Evolutionary conservation across 2,329 filamentous ascomycete species (phyloP).

Genomic region (Rhinocladiella mackenziei): DNA sequence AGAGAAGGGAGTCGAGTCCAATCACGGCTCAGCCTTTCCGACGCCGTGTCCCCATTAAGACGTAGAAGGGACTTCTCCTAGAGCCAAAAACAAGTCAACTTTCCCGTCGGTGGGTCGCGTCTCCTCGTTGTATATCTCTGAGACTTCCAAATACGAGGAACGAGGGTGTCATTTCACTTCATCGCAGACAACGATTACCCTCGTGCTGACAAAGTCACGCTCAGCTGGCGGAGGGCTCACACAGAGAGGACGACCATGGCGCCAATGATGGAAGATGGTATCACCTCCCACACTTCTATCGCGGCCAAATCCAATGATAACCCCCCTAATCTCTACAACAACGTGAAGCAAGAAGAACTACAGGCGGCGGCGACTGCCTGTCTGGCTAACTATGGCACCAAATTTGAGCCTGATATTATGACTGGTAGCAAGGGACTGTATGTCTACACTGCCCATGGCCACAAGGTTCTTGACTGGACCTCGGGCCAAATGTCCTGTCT

Average conservation of each 20-base stretch:
- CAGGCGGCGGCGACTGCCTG: conserved; percentile 35
- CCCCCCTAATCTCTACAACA: conserved; percentile 35
- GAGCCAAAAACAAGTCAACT: conserved; percentile 5
- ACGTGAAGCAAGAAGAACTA: conserved; percentile 31
- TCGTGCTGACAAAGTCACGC: no score
- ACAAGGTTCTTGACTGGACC: conserved; percentile 55
- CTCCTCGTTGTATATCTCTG: conserved; percentile 12
- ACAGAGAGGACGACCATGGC: conserved; percentile 21
- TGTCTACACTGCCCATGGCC: conserved; percentile 44
- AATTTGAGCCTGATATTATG: conserved; percentile 40
- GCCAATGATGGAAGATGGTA: conserved; percentile 28
- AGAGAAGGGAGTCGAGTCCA: neutral
- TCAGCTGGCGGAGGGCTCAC: no score
- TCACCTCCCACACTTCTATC: conserved; percentile 34
- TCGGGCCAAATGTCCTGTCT: conserved; percentile 60
- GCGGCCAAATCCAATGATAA: conserved; percentile 36
- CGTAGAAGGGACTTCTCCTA: neutral
- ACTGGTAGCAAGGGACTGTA: conserved; percentile 44
- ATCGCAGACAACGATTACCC: no score
- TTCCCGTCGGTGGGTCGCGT: conserved; percentile 15
- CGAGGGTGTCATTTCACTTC: no score
- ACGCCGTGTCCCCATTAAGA: neutral
- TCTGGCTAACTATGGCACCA: conserved; percentile 27
- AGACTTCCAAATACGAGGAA: no score
- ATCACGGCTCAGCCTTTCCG: conserved; percentile 4